A percentile compares a stretch with the other conserved stretches of the same genome.
Evolutionary conservation across 192 early-diverging fungal species (phyloP).

Genomic region (Mortierella hygrophila): DNA sequence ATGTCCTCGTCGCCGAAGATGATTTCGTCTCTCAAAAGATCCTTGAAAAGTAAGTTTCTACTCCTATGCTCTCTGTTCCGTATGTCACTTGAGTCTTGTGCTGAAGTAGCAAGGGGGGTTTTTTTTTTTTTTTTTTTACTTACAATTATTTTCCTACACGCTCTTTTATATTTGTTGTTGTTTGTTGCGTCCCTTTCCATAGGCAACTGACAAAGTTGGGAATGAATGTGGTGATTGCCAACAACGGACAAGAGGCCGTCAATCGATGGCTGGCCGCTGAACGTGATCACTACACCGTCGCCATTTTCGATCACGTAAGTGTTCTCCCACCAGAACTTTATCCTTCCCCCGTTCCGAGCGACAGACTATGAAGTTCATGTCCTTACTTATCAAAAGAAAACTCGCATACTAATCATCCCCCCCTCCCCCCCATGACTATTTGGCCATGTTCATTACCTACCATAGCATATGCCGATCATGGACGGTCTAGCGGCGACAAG

Average conservation of each 20-base stretch:
- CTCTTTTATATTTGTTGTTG: not conserved
- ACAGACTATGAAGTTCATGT: not conserved
- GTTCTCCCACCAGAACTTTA: not conserved
- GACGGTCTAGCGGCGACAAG: conserved; percentile 46
- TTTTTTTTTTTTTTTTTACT: not conserved
- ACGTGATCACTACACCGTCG: conserved; percentile 44
- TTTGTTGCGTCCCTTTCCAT: not conserved
- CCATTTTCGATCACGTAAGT: conserved; percentile 56
- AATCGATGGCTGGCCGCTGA: conserved; percentile 35
- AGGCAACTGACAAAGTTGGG: conserved; percentile 50
- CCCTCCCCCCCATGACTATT: too few species aligned
- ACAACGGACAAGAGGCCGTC: conserved; percentile 51
- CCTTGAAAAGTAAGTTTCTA: conserved; percentile 40
- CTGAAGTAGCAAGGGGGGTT: not conserved
- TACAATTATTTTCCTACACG: not conserved
- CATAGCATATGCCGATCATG: conserved; percentile 57
- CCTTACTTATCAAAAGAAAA: not conserved
- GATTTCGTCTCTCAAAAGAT: conserved; percentile 56
- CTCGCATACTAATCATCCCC: not conserved
- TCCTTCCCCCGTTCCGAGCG: not conserved
- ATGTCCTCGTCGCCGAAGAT: conserved; percentile 50
- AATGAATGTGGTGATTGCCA: conserved; percentile 49
- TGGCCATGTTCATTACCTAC: not conserved
- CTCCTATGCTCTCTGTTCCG: not conserved
- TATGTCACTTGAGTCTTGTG: not conserved